Evolutionary conservation across 176 grass and related monocot species (phyloP).

Genomic region (Triticum turgidum): DNA sequence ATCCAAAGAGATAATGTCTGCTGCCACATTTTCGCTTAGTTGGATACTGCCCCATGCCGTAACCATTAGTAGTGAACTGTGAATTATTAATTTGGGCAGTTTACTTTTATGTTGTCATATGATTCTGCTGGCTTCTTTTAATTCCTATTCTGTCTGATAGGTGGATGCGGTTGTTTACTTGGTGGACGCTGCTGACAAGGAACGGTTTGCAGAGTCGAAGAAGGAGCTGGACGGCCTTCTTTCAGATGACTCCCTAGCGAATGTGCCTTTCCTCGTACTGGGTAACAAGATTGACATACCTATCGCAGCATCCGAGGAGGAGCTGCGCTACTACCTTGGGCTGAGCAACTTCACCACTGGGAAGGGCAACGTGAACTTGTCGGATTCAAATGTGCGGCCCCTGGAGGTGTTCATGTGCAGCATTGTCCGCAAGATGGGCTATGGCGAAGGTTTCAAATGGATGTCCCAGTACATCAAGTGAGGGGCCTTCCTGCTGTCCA

Average conservation of each 20-base stretch:
- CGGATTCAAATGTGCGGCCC: slow-evolving; percentile 48
- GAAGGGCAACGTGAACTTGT: slow-evolving; percentile 52
- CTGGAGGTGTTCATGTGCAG: slow-evolving; percentile 76
- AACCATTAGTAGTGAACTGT: neutral
- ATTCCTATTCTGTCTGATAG: slow-evolving; percentile 28
- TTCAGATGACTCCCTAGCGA: slow-evolving; percentile 43
- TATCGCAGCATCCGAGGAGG: slow-evolving; percentile 57
- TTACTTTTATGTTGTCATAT: slow-evolving; percentile 8
- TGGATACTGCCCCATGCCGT: neutral
- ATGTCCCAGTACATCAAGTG: slow-evolving; percentile 75
- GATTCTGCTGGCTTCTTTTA: neutral
- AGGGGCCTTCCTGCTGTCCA: neutral
- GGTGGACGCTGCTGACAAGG: slow-evolving; percentile 56
- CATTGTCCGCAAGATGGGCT: slow-evolving; percentile 65
- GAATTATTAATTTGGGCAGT: neutral
- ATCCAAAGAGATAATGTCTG: neutral
- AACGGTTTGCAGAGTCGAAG: slow-evolving; percentile 50
- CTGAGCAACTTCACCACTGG: slow-evolving; percentile 73
- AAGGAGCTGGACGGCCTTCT: slow-evolving; percentile 53
- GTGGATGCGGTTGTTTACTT: slow-evolving; percentile 57
- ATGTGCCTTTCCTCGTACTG: slow-evolving; percentile 52
- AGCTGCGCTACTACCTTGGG: slow-evolving; percentile 63
- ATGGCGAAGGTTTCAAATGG: slow-evolving; percentile 63
- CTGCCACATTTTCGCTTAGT: neutral
- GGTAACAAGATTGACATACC: slow-evolving; percentile 65